These are phyloP conservation scores for Talaromyces verruculosus DNA, from an alignment of 2,329 filamentous ascomycete species.

Conservation along the genomic window DNA sequence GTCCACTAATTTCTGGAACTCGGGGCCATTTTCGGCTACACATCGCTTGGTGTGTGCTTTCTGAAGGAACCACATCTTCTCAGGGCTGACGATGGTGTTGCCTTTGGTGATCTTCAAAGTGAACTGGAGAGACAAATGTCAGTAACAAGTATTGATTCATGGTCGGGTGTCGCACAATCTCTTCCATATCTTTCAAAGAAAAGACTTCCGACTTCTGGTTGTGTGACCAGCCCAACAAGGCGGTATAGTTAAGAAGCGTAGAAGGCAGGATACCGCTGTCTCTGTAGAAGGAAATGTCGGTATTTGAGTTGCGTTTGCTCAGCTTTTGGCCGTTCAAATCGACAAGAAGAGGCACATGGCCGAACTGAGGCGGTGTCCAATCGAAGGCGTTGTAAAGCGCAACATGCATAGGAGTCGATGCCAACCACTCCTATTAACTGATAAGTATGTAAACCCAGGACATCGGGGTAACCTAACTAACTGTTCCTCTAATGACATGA, in stretches of 20 bases:
- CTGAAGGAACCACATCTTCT: constrained; percentile 80
- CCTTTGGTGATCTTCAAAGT: constrained; percentile 86
- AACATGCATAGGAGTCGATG: constrained; percentile 80
- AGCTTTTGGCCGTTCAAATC: constrained; percentile 70
- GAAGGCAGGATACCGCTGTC: constrained; percentile 62
- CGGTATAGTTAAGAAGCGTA: constrained; percentile 75
- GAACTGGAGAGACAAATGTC: constrained; percentile 56
- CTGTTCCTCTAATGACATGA: constrained; percentile 78
- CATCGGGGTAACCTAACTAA: too few species aligned
- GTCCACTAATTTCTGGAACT: constrained; percentile 43
- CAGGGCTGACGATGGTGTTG: constrained; percentile 76
- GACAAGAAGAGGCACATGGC: constrained; percentile 75
- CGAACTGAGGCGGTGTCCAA: constrained; percentile 72
- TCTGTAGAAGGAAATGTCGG: constrained; percentile 60
- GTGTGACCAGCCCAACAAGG: constrained; percentile 81
- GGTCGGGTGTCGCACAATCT: constrained; percentile 54
- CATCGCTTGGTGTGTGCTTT: constrained; percentile 62
- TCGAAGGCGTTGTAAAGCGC: constrained; percentile 74
- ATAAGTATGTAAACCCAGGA: background rate
- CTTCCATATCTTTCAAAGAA: constrained; percentile 67
- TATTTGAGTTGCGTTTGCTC: constrained; percentile 78
- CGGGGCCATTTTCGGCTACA: constrained; percentile 47
- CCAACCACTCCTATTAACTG: constrained; percentile 76
- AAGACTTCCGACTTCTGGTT: constrained; percentile 67
- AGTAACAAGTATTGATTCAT: constrained; percentile 23